Percentiles rank a stretch among this genome's conserved stretches.
Evolutionary conservation across 495 filamentous ascomycete species (phyloP).

Genomic region (Hypoxylon fragiforme): DNA sequence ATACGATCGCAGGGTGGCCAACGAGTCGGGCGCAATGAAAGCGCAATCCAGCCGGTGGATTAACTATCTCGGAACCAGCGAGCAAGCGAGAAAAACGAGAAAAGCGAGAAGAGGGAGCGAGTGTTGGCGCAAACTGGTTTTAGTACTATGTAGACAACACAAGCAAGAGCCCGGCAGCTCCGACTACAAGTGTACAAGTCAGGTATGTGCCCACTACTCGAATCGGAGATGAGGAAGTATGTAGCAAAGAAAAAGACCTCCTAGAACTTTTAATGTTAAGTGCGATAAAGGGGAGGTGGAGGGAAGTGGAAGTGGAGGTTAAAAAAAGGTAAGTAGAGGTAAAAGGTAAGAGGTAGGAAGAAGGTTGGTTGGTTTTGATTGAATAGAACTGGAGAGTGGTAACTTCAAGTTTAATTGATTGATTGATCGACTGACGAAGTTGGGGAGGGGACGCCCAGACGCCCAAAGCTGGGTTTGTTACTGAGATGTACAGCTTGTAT

Average conservation of each 20-base stretch:
- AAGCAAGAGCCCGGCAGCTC: background rate
- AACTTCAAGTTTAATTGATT: constrained; percentile 9
- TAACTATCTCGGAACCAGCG: constrained; percentile 22
- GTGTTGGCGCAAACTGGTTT: background rate
- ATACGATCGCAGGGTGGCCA: constrained; percentile 23
- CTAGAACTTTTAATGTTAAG: too few species aligned
- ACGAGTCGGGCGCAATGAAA: constrained; percentile 30
- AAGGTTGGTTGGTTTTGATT: constrained; percentile 21
- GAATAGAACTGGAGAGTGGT: background rate
- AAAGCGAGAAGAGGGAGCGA: background rate
- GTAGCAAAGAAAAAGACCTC: background rate
- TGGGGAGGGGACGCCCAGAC: constrained; percentile 25
- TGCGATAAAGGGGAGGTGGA: too few species aligned
- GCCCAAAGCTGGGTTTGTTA: background rate
- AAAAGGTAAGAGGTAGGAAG: background rate
- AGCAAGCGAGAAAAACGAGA: background rate
- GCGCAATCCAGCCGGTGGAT: constrained; percentile 37
- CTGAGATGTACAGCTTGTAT: background rate
- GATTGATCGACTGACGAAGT: constrained; percentile 26
- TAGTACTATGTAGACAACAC: too few species aligned
- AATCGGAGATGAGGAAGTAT: background rate
- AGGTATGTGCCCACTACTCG: background rate
- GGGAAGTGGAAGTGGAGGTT: background rate
- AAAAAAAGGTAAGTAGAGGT: background rate
- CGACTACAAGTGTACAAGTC: background rate